Evolutionary conservation across 2,329 filamentous ascomycete species (phyloP).

Genomic region (Pseudocercospora musae): DNA sequence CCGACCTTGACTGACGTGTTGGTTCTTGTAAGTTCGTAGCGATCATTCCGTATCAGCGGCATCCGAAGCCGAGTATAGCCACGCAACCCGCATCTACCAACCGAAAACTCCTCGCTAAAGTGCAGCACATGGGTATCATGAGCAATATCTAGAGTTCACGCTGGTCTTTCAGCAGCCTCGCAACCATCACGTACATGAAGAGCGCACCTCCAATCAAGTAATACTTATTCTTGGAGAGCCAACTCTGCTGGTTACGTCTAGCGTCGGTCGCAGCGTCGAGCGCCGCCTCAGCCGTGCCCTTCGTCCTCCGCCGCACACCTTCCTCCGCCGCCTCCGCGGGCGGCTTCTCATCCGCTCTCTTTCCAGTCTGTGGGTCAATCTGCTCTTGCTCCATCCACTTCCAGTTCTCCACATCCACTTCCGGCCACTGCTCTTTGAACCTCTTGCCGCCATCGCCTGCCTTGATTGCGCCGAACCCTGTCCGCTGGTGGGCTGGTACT

Average conservation of each 20-base stretch:
- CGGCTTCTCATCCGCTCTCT: conserved; percentile 41
- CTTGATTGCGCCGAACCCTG: conserved; percentile 75
- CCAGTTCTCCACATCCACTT: conserved; percentile 85
- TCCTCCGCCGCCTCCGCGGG: conserved; percentile 63
- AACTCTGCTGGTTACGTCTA: conserved; percentile 75
- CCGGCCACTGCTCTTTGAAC: conserved; percentile 85
- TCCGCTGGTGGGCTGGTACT: conserved; percentile 43
- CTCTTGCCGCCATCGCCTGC: conserved; percentile 89
- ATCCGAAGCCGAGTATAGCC: neutral
- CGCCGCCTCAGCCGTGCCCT: conserved; percentile 56
- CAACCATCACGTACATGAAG: conserved; percentile 79
- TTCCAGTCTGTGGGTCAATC: conserved; percentile 74
- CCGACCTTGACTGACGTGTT: neutral
- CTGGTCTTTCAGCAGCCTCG: conserved; percentile 63
- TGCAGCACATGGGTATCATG: neutral
- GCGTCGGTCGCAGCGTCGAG: conserved; percentile 76
- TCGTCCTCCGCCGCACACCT: conserved; percentile 53
- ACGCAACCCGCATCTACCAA: neutral
- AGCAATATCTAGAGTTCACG: conserved; percentile 8
- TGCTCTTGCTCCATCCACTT: conserved; percentile 82
- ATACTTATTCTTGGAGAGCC: conserved; percentile 76
- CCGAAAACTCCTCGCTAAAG: neutral
- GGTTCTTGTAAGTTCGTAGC: neutral
- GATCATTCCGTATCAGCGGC: neutral
- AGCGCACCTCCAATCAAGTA: conserved; percentile 66